These are phyloP conservation scores for Botryotinia globosa DNA, from an alignment of 2,329 filamentous ascomycete genomes.

Conservation along the genomic window DNA sequence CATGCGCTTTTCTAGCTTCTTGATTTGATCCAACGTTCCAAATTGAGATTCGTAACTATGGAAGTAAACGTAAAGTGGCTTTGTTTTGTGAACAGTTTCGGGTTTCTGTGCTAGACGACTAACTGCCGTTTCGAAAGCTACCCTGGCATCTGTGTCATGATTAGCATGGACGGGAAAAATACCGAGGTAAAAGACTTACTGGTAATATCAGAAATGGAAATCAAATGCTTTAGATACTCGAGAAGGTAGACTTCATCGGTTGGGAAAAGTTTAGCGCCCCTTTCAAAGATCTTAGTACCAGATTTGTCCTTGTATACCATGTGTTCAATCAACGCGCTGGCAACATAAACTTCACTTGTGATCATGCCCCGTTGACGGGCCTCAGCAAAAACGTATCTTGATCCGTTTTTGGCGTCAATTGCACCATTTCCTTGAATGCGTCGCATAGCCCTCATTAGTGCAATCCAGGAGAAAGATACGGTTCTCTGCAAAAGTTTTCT, in stretches of 20 bases:
- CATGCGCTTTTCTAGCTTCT: constrained; percentile 90
- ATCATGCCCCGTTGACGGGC: constrained; percentile 83
- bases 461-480: constrained; percentile 92
- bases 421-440: constrained; percentile 83
- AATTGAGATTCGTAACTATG: constrained; percentile 95
- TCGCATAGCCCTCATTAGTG: constrained; percentile 88
- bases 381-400: constrained; percentile 85
- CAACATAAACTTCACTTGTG: constrained; percentile 92
- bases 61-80: constrained; percentile 85
- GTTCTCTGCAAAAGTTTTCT: constrained; percentile 75
- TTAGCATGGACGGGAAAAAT: constrained; percentile 24
- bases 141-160: constrained; percentile 69
- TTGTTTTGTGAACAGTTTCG: constrained; percentile 70
- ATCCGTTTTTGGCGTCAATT: constrained; percentile 50
- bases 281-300: constrained; percentile 92
- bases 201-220: constrained; percentile 87
- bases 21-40: constrained; percentile 86
- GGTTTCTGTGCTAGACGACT: constrained; percentile 76
- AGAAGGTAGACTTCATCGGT: constrained; percentile 91
- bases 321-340: constrained; percentile 88
- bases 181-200: constrained; percentile 57
- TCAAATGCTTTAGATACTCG: constrained; percentile 92
- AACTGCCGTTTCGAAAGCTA: constrained; percentile 93
- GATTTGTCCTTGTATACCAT: constrained; percentile 93
- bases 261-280: constrained; percentile 88